Evolutionary conservation across 768 basidiomycete genomes (phyloP).

Genomic region (button mushroom (Agaricus bisporus)): DNA sequence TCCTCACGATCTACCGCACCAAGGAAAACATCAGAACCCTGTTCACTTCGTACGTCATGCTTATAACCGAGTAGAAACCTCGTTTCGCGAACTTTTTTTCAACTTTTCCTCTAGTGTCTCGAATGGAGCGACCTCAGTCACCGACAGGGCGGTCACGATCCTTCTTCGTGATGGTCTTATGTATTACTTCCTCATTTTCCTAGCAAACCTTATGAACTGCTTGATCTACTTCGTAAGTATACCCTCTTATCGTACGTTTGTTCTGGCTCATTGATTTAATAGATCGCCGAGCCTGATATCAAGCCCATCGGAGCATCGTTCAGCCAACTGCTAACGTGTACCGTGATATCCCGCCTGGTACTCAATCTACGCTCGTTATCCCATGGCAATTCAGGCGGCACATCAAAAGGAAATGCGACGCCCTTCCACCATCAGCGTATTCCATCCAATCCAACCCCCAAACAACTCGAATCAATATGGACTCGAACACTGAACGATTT

Average conservation of each 20-base stretch:
- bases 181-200: slow-evolving; percentile 22
- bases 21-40: slow-evolving; percentile 6
- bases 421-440: too few species aligned
- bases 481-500: too few species aligned
- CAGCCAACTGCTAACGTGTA: too few species aligned
- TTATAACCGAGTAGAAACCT: too few species aligned
- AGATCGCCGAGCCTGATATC: too few species aligned
- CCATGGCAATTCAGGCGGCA: background rate
- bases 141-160: slow-evolving; percentile 17
- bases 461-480: too few species aligned
- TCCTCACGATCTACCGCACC: slow-evolving; percentile 16
- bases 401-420: background rate
- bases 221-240: slow-evolving; percentile 21
- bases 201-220: slow-evolving; percentile 21
- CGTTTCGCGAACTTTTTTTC: too few species aligned
- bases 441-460: too few species aligned
- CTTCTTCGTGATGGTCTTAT: slow-evolving; percentile 22
- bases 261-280: background rate
- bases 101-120: background rate
- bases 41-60: background rate
- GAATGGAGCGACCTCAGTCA: background rate
- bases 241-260: background rate
- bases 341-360: too few species aligned
- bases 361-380: background rate
- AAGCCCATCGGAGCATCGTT: too few species aligned